A percentile compares a stretch with the other conserved stretches of the same genome.
Conservation (phyloP, 176 grass and related monocot genomes). For the Zea mays region DNA sequence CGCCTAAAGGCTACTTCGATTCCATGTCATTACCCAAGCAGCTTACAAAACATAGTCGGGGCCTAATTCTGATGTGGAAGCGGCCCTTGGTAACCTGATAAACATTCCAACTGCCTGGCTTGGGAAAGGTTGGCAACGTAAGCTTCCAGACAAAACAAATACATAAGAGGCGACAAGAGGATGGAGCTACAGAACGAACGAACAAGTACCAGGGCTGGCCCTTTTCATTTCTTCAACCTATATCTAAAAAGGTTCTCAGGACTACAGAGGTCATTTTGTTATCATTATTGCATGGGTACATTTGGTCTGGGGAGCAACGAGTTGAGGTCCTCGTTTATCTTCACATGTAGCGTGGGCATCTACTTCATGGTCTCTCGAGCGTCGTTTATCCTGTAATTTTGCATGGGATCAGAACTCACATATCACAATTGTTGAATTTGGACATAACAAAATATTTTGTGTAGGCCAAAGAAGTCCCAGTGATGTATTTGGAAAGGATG, state of each 20-base stretch:
- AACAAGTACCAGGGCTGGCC: constrained; percentile 43
- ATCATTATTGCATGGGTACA: constrained; percentile 66
- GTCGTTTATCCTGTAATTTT: constrained; percentile 65
- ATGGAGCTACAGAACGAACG: constrained; percentile 43
- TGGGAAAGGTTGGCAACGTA: too few relatives aligned
- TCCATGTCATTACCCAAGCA: too few relatives aligned
- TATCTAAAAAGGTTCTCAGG: constrained; percentile 48
- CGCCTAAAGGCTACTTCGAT: too few relatives aligned
- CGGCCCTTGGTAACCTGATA: constrained; percentile 21
- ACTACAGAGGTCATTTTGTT: constrained; percentile 31
- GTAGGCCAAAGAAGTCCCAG: neutral
- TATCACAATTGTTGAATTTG: neutral
- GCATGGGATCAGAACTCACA: neutral
- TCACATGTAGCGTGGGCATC: constrained; percentile 81
- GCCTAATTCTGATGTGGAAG: constrained; percentile 3
- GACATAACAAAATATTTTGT: too few relatives aligned
- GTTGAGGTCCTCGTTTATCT: constrained; percentile 81
- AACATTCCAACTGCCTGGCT: constrained; percentile 26
- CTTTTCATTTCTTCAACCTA: too few relatives aligned
- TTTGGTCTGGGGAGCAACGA: constrained; percentile 59
- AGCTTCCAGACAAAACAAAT: constrained; percentile 24
- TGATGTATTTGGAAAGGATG: neutral
- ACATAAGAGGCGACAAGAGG: too few relatives aligned
- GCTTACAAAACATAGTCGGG: constrained; percentile 36
- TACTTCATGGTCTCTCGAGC: constrained; percentile 88